Percentiles rank a stretch among this genome's conserved stretches.
These are phyloP conservation scores for Alternaria burnsii DNA, from an alignment of 2,329 filamentous ascomycete genomes.

Conservation along the genomic window DNA sequence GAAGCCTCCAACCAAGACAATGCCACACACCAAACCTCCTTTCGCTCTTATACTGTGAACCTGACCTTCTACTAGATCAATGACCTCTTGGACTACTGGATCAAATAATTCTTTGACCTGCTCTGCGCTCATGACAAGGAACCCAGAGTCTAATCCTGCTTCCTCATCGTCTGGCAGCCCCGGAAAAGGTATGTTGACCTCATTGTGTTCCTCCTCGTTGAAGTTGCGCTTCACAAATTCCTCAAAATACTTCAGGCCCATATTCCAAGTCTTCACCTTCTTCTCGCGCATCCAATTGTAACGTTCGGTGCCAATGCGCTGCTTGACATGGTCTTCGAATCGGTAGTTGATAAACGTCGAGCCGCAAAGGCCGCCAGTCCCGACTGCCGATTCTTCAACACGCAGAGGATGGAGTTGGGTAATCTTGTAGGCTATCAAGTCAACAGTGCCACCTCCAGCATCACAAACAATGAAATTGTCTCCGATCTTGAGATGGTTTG, in stretches of 20 bases:
- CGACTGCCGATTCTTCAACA: conserved; percentile 81
- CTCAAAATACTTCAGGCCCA: conserved; percentile 79
- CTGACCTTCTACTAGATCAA: conserved; percentile 55
- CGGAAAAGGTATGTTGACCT: conserved; percentile 81
- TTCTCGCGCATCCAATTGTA: conserved; percentile 80
- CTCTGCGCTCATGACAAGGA: conserved; percentile 74
- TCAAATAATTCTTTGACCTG: conserved; percentile 79
- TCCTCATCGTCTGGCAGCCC: conserved; percentile 79
- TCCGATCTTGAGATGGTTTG: conserved; percentile 74
- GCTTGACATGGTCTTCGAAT: conserved; percentile 79
- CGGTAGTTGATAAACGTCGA: conserved; percentile 82
- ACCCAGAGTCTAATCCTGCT: conserved; percentile 77
- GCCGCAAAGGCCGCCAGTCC: conserved; percentile 79
- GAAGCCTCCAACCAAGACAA: conserved; percentile 83
- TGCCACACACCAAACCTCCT: conserved; percentile 63
- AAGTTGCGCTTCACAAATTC: conserved; percentile 88
- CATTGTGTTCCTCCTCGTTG: conserved; percentile 77
- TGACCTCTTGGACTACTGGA: conserved; percentile 70
- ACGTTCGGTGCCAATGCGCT: conserved; percentile 69
- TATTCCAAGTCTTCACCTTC: conserved; percentile 79
- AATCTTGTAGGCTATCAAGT: conserved; percentile 77
- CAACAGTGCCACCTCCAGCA: conserved; percentile 48
- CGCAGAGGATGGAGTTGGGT: conserved; percentile 74
- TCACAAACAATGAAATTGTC: conserved; percentile 68
- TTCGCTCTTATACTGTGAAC: conserved; percentile 52